Evolutionary conservation across 768 basidiomycete species (phyloP), one percentile per base, ranked within the genome.

Genomic region (Leucogyrophana mollusca): DNA sequence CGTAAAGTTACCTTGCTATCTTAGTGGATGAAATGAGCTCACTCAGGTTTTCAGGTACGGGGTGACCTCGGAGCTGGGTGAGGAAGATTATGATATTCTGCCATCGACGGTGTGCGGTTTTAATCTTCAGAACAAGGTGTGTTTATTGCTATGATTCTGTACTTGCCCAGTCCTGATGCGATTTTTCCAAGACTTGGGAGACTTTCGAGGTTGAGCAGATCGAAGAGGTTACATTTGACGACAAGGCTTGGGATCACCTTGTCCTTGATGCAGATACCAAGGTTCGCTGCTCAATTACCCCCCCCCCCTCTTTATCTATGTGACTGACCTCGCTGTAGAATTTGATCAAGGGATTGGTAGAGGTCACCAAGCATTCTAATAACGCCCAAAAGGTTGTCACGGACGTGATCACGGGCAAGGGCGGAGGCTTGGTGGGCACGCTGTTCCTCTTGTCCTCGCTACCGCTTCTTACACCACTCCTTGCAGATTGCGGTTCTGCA

Each of bases 351-450:
- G 60, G 55, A 1, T 49, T 62, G 7, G 60, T 60, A 25, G 46
- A 55, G 39, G 59, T 60, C 6, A 62, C 60, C 2, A 54, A 37
- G 35, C 57, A 53, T 38, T 51, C 55, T 9, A 59, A 55, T 23
- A 46, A 44, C 20, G 32, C 54, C 14, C 35, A 43, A 5, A 50
- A 55, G n/a, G 52, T 59, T 2, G 55, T 62, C 32, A 51, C 32
- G 44, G 82, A 83, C 48, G 80, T 83, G 49, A 78, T 83, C 60
- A 77, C 75, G 54, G 82, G 80, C 27, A 83, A 85, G 56, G 83
- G 82, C 1, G 77, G 79, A n/a, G 77, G 77, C 11, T 64, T 80
- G 30, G 77, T 85, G 16, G 67, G 82, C 39, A 77, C 78, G 45
- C 64, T 79, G 3, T 25, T 38, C n/a, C n/a, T n/a, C n/a, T n/a